Conservation (phyloP, 2,329 filamentous ascomycete genomes). For the Delphinella strobiligena region DNA sequence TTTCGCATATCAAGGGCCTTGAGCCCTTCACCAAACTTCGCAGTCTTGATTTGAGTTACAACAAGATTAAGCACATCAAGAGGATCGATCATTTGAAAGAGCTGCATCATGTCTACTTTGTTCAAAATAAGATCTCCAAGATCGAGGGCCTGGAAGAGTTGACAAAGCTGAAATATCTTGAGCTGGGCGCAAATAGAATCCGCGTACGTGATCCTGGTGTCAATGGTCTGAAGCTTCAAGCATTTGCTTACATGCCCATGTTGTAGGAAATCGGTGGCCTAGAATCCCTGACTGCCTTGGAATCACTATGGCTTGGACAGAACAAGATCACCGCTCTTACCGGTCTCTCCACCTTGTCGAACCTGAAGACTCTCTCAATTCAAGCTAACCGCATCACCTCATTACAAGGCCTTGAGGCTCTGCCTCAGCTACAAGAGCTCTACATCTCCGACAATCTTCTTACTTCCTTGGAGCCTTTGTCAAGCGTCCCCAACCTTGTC, state of each 20-base stretch:
- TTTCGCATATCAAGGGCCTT: constrained; percentile 73
- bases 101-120: constrained; percentile 76
- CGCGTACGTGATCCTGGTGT: constrained; percentile 35
- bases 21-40: constrained; percentile 66
- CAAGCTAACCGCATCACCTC: constrained; percentile 86
- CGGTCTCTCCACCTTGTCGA: constrained; percentile 61
- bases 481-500: constrained; percentile 43
- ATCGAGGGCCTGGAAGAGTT: constrained; percentile 78
- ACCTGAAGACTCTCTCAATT: constrained; percentile 79
- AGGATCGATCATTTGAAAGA: constrained; percentile 65
- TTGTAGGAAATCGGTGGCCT: constrained; percentile 66
- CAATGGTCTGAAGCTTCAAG: no score
- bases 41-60: constrained; percentile 85
- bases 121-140: constrained; percentile 82
- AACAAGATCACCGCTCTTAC: constrained; percentile 86
- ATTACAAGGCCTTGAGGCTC: constrained; percentile 61
- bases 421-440: constrained; percentile 73
- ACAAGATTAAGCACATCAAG: constrained; percentile 99
- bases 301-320: constrained; percentile 89
- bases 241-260: no score
- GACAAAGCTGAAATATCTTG: constrained; percentile 65
- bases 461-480: constrained; percentile 59
- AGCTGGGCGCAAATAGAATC: constrained; percentile 86
- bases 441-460: constrained; percentile 96
- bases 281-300: constrained; percentile 61